Conservation (phyloP, 805 yeast species). For the Suhomyces tanzawaensis region DNA sequence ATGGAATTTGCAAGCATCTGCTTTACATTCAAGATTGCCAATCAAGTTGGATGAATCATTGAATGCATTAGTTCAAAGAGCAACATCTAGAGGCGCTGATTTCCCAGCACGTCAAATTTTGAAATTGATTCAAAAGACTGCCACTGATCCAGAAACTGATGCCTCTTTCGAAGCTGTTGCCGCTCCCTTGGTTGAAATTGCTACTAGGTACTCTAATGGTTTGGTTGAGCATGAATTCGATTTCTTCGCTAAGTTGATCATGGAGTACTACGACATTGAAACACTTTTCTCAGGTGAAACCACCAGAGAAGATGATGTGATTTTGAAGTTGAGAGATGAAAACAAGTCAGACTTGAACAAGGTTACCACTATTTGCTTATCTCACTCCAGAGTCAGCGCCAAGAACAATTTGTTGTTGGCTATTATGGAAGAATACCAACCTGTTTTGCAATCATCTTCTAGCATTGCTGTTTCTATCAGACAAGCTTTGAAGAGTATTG, state of each 20-base stretch:
- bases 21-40: constrained; percentile 89
- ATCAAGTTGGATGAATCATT: constrained; percentile 68
- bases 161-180: constrained; percentile 55
- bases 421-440: constrained; percentile 77
- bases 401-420: constrained; percentile 89
- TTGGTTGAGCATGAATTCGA: constrained; percentile 78
- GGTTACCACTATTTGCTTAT: constrained; percentile 72
- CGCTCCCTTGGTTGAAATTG: constrained; percentile 72
- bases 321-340: constrained; percentile 83
- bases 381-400: constrained; percentile 91
- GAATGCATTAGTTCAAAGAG: constrained; percentile 62
- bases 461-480: constrained; percentile 65
- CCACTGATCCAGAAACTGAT: constrained; percentile 51
- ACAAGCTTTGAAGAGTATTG: constrained; percentile 70
- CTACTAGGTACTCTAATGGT: constrained; percentile 70
- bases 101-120: constrained; percentile 90
- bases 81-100: constrained; percentile 63
- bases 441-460: constrained; percentile 66
- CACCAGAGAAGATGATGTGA: constrained; percentile 83
- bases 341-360: constrained; percentile 69
- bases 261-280: constrained; percentile 77
- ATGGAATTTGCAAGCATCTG: constrained; percentile 84
- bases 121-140: constrained; percentile 65
- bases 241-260: constrained; percentile 66
- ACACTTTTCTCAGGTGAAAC: constrained; percentile 71